Evolutionary conservation across 164 flowering plant species (phyloP).

Genomic region (Protea cynaroides): DNA sequence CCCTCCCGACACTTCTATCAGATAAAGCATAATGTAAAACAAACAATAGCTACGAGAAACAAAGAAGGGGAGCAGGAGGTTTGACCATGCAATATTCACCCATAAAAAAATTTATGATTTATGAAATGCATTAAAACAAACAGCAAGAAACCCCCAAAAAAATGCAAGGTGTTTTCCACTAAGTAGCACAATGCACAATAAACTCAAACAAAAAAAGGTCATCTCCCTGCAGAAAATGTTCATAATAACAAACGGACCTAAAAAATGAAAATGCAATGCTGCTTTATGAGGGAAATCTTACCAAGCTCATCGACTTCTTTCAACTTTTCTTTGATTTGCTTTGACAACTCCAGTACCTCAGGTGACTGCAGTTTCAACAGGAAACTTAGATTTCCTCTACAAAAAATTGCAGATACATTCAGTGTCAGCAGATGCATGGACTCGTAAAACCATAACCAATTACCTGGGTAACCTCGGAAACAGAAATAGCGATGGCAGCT

Average conservation of each 20-base stretch:
- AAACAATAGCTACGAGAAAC: no score
- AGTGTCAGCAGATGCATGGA: not conserved
- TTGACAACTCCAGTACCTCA: constrained; percentile 73
- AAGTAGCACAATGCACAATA: not conserved
- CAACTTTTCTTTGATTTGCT: constrained; percentile 85
- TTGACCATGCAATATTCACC: no score
- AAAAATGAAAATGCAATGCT: not conserved
- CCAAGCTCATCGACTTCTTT: constrained; percentile 86
- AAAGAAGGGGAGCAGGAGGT: no score
- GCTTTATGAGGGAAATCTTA: constrained; percentile 17
- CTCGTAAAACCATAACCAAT: not conserved
- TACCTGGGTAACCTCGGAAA: constrained; percentile 92
- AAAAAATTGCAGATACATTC: not conserved
- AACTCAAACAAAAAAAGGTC: not conserved
- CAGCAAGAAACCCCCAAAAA: no score
- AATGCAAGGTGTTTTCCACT: no score
- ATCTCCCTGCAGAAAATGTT: not conserved
- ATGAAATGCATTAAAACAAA: no score
- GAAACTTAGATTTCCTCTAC: not conserved
- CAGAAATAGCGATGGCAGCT: constrained; percentile 97
- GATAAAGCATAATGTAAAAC: no score
- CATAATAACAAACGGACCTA: not conserved
- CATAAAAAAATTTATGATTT: no score
- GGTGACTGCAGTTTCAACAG: constrained; percentile 49
- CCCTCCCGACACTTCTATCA: no score